Conservation (phyloP, 2,329 filamentous ascomycete genomes). For the Rosellinia necatrix region DNA sequence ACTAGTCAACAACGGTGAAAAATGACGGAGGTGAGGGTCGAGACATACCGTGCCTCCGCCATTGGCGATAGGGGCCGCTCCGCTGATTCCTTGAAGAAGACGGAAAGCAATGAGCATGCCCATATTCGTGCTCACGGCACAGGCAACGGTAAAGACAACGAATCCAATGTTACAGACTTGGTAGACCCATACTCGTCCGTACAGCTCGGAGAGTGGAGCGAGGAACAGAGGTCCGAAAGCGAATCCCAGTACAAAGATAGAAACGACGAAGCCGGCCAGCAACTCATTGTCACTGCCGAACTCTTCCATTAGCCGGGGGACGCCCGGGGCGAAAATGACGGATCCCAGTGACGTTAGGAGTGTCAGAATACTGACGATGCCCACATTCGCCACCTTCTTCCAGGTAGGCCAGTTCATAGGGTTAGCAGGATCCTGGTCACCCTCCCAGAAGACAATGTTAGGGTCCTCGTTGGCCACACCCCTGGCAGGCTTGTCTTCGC, state of each 20-base stretch:
- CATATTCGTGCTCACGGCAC: slow-evolving; percentile 1
- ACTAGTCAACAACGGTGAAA: too few species aligned
- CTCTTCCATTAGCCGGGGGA: slow-evolving; percentile 62
- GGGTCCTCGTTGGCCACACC: background rate
- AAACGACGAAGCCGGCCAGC: slow-evolving; percentile 5
- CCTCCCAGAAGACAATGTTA: slow-evolving; percentile 44
- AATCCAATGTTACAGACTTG: slow-evolving; percentile 1
- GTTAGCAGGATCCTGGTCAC: slow-evolving; percentile 50
- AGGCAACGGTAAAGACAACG: background rate
- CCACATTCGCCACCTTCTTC: slow-evolving; percentile 42
- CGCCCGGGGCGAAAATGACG: slow-evolving; percentile 68
- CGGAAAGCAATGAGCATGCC: slow-evolving; percentile 11
- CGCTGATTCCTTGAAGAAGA: background rate
- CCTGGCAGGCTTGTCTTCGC: background rate
- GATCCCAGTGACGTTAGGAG: slow-evolving; percentile 52
- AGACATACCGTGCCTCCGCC: slow-evolving; percentile 3
- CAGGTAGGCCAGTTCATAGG: slow-evolving; percentile 53
- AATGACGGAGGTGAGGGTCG: too few species aligned
- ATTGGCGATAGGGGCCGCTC: background rate
- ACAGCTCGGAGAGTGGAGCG: slow-evolving; percentile 10
- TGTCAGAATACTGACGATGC: slow-evolving; percentile 50
- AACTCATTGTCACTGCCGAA: slow-evolving; percentile 50
- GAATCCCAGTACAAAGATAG: slow-evolving; percentile 9
- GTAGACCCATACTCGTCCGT: slow-evolving; percentile 8
- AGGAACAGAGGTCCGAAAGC: slow-evolving; percentile 1